Evolutionary conservation across 2,329 filamentous ascomycete genomes (phyloP), one percentile per base, ranked within the genome.

Genomic region (Paraconiothyrium sp.): DNA sequence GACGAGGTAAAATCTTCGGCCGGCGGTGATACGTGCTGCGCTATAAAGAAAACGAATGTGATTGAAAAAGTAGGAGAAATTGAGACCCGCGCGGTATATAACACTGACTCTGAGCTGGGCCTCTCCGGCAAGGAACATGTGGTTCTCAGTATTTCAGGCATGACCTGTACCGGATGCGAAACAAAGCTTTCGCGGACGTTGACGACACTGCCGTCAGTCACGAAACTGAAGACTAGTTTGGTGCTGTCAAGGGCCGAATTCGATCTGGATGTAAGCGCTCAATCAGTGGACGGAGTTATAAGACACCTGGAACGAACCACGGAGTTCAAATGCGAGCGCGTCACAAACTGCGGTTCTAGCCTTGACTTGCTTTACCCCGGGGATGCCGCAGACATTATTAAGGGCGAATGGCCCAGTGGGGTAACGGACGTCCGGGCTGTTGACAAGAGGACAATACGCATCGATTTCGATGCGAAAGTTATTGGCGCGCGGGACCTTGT

Each of bases 81-180:
- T 22, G 46, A 55, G 10, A 10, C 55, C 1, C 11, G 58, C 27
- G 37, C 27, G 13, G 16, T 3, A n/a, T 11, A 9, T 9, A 11
- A 11, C 24, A 27, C 47, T 6, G 67, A 74, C 16, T 49, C 62
- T 1, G 79, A 79, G 61, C 70, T 63, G 44, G 70, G 71, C 3
- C n/a, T 47, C 46, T 49, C 65, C 8, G 61, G 59, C 4, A 73
- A 64, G 3, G 86, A 90, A 59, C 86, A 87, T 71, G 78, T 91
- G 2, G 75, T 87, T 30, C 79, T 92, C n/a, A 85, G 80, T 59
- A 82, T 92, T 22, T 83, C 84, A 2, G 90, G 90, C 3, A 91
- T 93, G 89, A 92, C 89, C 0, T 93, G 91, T 66, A 88, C 87
- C 0, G 90, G 90, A 0, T 93, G 90, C 73, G 89, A 90, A 71